phyloP scores from a whole-genome alignment of 2,329 filamentous ascomycete genomes.

The Samsoniella hepiali region DNA sequence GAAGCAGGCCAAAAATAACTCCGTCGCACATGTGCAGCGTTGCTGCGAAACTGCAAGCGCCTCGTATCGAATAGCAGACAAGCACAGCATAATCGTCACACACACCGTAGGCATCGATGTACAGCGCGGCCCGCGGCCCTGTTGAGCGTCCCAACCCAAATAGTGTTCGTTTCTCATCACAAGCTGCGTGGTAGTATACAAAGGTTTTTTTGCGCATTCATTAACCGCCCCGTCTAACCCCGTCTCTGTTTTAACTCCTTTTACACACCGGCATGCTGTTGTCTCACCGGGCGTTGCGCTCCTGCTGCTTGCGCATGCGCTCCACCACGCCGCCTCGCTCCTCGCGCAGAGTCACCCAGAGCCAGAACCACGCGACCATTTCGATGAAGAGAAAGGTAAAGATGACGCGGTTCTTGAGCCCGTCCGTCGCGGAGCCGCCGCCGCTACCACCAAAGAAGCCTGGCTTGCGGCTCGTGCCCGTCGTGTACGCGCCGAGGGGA shows the following conservation, averaged over 20 bases:
- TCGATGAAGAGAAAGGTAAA: constrained; percentile 86
- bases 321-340: constrained; percentile 48
- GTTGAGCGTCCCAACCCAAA: background rate
- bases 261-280: background rate
- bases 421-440: constrained; percentile 55
- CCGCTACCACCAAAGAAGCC: constrained; percentile 31
- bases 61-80: background rate
- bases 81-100: background rate
- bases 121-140: background rate
- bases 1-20: background rate
- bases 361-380: constrained; percentile 84
- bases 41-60: background rate
- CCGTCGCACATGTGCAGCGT: background rate
- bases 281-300: constrained; percentile 2
- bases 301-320: constrained; percentile 35
- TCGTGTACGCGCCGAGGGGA: constrained; percentile 40
- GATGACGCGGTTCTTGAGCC: constrained; percentile 77
- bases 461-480: constrained; percentile 30
- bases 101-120: background rate
- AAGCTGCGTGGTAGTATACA: background rate
- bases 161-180: background rate
- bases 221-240: background rate
- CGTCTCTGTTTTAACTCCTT: background rate
- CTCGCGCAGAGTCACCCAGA: constrained; percentile 66
- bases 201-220: background rate